phyloP scores from a whole-genome alignment of 495 filamentous ascomycete species.

The Talaromyces ruber region DNA sequence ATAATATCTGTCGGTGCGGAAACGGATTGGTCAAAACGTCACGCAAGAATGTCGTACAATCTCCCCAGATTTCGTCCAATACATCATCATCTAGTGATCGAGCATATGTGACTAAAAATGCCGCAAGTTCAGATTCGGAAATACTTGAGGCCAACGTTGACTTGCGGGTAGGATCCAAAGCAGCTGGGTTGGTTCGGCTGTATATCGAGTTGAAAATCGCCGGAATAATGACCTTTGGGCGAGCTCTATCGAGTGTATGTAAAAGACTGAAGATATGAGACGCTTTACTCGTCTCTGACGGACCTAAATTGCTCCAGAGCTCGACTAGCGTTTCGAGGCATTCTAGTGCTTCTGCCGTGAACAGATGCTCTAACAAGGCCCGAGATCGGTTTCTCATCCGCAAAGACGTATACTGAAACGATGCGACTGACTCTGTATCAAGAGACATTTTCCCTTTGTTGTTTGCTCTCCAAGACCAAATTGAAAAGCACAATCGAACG shows the following conservation, averaged over 20 bases:
- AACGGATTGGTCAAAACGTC: slow-evolving; percentile 92
- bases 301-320: slow-evolving; percentile 56
- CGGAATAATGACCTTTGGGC: slow-evolving; percentile 87
- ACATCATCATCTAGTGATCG: slow-evolving; percentile 90
- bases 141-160: slow-evolving; percentile 80
- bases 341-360: slow-evolving; percentile 88
- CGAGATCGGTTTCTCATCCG: slow-evolving; percentile 84
- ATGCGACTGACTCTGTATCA: slow-evolving; percentile 65
- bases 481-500: slow-evolving; percentile 78
- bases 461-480: slow-evolving; percentile 88
- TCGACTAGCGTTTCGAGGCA: slow-evolving; percentile 85
- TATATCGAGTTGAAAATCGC: slow-evolving; percentile 98
- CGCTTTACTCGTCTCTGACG: slow-evolving; percentile 22
- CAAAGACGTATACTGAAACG: slow-evolving; percentile 81
- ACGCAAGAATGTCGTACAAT: slow-evolving; percentile 83
- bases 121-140: slow-evolving; percentile 71
- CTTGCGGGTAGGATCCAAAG: slow-evolving; percentile 69
- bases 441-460: slow-evolving; percentile 44
- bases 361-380: slow-evolving; percentile 84
- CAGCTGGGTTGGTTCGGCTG: slow-evolving; percentile 77
- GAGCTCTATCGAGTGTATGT: slow-evolving; percentile 83
- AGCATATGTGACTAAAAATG: slow-evolving; percentile 84
- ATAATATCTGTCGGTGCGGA: slow-evolving; percentile 84
- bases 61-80: slow-evolving; percentile 98
- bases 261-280: slow-evolving; percentile 67